Conservation (phyloP, 257 asterid species). For the Coffea eugenioides region DNA sequence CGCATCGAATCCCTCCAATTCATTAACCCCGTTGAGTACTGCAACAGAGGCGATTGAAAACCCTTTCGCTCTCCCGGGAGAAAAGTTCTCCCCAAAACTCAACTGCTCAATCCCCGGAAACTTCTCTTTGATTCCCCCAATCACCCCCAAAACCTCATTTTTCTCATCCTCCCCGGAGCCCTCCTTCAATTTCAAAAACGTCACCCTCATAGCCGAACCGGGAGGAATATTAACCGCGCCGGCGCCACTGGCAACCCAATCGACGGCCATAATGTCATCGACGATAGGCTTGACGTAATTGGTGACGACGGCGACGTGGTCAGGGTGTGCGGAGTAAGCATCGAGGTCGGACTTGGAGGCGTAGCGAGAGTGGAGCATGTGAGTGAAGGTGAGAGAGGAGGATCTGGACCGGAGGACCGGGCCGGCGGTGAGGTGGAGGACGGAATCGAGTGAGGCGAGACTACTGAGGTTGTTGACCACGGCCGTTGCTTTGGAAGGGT, state of each 20-base stretch:
- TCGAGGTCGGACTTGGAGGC: constrained; percentile 53
- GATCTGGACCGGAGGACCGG: constrained; percentile 60
- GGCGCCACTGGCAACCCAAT: constrained; percentile 48
- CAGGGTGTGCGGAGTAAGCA: constrained; percentile 57
- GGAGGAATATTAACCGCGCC: constrained; percentile 33
- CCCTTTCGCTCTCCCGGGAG: constrained; percentile 80
- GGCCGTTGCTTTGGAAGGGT: constrained; percentile 52
- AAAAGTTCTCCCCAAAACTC: constrained; percentile 77
- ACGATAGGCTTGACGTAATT: constrained; percentile 43
- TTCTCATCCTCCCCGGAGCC: constrained; percentile 44
- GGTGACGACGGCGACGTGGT: constrained; percentile 50
- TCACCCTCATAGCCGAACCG: constrained; percentile 52
- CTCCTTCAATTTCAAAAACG: constrained; percentile 60
- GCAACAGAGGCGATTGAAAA: constrained; percentile 72
- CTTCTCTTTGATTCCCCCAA: constrained; percentile 50
- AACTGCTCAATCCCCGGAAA: constrained; percentile 48
- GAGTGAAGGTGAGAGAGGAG: constrained; percentile 67
- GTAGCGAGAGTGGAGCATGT: constrained; percentile 85
- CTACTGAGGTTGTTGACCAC: constrained; percentile 67
- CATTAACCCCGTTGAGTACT: constrained; percentile 49
- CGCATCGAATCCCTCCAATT: constrained; percentile 54
- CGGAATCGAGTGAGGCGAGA: constrained; percentile 63
- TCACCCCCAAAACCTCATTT: constrained; percentile 39
- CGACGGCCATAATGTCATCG: constrained; percentile 75
- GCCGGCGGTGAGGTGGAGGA: constrained; percentile 72